Conservation (phyloP, 371 early-diverging fungal genomes). For the Mucor ambiguus region DNA sequence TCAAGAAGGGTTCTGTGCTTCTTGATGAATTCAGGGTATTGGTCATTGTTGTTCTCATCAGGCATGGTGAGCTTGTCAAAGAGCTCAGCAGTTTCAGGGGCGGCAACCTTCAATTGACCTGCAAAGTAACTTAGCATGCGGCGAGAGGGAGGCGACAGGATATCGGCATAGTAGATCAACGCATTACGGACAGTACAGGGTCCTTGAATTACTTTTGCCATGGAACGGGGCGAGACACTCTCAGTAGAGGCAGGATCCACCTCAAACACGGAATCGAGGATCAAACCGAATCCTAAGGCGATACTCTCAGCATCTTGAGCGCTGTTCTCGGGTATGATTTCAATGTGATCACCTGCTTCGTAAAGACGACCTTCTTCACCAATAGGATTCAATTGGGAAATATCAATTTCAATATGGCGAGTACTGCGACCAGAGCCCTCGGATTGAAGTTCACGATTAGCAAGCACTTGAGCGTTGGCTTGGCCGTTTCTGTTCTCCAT, state of each 20-base stretch:
- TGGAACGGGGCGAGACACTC: slow-evolving; percentile 45
- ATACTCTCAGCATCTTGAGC: slow-evolving; percentile 34
- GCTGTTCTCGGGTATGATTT: slow-evolving; percentile 50
- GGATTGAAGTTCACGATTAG: slow-evolving; percentile 38
- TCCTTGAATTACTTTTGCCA: slow-evolving; percentile 47
- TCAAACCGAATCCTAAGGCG: slow-evolving; percentile 45
- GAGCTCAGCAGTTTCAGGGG: slow-evolving; percentile 31
- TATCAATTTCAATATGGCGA: slow-evolving; percentile 49
- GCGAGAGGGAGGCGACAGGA: slow-evolving; percentile 50
- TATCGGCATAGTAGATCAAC: slow-evolving; percentile 49
- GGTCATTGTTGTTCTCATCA: slow-evolving; percentile 28
- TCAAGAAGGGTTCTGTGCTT: slow-evolving; percentile 51
- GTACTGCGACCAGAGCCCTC: slow-evolving; percentile 36
- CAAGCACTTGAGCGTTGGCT: slow-evolving; percentile 21
- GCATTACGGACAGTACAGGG: slow-evolving; percentile 54
- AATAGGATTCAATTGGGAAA: slow-evolving; percentile 24
- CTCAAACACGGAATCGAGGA: slow-evolving; percentile 54
- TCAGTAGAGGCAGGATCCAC: slow-evolving; percentile 26
- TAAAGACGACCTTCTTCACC: slow-evolving; percentile 29
- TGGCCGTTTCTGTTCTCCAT: slow-evolving; percentile 28
- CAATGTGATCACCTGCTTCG: slow-evolving; percentile 58
- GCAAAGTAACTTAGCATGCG: slow-evolving; percentile 40
- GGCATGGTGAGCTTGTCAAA: slow-evolving; percentile 37
- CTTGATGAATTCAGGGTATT: slow-evolving; percentile 42
- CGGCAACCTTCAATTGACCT: slow-evolving; percentile 31